Evolutionary conservation across 805 yeast species (phyloP).

Genomic region (Schwanniomyces yamadae): DNA sequence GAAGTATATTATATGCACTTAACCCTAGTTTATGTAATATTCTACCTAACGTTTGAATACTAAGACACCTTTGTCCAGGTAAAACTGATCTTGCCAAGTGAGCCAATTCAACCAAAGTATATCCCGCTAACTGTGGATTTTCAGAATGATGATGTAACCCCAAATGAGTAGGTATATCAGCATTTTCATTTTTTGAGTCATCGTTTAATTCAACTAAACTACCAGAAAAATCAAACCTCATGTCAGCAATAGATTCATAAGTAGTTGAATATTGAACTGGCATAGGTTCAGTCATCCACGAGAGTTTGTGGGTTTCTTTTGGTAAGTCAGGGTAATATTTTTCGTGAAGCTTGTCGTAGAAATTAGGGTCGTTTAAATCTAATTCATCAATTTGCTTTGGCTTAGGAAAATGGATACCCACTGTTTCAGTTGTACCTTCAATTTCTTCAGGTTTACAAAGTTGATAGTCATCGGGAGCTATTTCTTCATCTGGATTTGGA

Average conservation of each 20-base stretch:
- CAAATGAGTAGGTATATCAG: constrained; percentile 46
- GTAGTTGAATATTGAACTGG: constrained; percentile 40
- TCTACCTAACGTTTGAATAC: constrained; percentile 85
- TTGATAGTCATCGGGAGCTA: constrained; percentile 44
- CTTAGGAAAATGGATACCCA: constrained; percentile 64
- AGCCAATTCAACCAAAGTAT: constrained; percentile 79
- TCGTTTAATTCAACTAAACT: constrained; percentile 55
- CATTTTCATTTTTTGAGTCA: constrained; percentile 9
- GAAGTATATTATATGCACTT: constrained; percentile 53
- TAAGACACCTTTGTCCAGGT: constrained; percentile 82
- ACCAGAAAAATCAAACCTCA: constrained; percentile 89
- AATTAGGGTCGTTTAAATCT: constrained; percentile 75
- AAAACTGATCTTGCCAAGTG: constrained; percentile 76
- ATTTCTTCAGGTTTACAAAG: constrained; percentile 37
- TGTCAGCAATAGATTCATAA: constrained; percentile 57
- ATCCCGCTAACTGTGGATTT: constrained; percentile 88
- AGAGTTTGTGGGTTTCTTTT: constrained; percentile 71
- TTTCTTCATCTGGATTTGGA: constrained; percentile 32
- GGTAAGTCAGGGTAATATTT: constrained; percentile 91
- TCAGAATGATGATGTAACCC: constrained; percentile 94
- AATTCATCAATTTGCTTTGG: constrained; percentile 41
- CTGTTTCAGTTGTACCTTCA: too few relatives aligned
- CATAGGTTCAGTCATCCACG: constrained; percentile 85
- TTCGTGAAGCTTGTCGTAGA: constrained; percentile 73
- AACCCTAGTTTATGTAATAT: constrained; percentile 77